Conservation (phyloP, 2,329 filamentous ascomycete genomes). For the Geosmithia morbida region DNA sequence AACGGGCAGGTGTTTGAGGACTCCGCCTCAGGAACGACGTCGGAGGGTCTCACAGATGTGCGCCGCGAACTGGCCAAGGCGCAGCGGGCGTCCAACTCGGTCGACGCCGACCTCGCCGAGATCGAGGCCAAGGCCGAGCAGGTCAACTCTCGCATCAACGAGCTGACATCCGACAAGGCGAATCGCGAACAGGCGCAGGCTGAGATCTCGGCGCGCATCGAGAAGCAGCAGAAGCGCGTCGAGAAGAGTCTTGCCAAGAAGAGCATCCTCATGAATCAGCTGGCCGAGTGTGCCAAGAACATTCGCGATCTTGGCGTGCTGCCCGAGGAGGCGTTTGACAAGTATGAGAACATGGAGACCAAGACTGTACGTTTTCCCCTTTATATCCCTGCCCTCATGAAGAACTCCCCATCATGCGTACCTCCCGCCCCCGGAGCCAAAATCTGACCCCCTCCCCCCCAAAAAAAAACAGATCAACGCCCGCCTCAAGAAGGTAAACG, state of each 20-base stretch:
- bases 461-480: slow-evolving; percentile 30
- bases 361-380: slow-evolving; percentile 44
- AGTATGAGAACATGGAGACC: slow-evolving; percentile 71
- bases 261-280: slow-evolving; percentile 61
- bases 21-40: slow-evolving; percentile 40
- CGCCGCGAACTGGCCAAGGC: slow-evolving; percentile 71
- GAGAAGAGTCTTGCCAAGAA: slow-evolving; percentile 88
- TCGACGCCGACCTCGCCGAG: slow-evolving; percentile 56
- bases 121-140: slow-evolving; percentile 58
- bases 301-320: slow-evolving; percentile 89
- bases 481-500: slow-evolving; percentile 79
- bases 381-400: not conserved
- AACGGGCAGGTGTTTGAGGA: slow-evolving; percentile 61
- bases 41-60: slow-evolving; percentile 59
- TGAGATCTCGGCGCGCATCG: slow-evolving; percentile 62
- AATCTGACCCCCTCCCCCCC: not conserved
- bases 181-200: slow-evolving; percentile 60
- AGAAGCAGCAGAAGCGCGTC: slow-evolving; percentile 76
- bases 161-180: slow-evolving; percentile 39
- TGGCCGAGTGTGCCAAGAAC: slow-evolving; percentile 69
- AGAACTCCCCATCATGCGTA: not conserved
- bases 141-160: slow-evolving; percentile 32
- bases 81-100: slow-evolving; percentile 48
- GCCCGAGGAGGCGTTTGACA: slow-evolving; percentile 85
- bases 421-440: too few relatives aligned